These are phyloP conservation scores for Vitis hybrid DNA, from an alignment of 177 flowering plant genomes.

Conservation along the genomic window DNA sequence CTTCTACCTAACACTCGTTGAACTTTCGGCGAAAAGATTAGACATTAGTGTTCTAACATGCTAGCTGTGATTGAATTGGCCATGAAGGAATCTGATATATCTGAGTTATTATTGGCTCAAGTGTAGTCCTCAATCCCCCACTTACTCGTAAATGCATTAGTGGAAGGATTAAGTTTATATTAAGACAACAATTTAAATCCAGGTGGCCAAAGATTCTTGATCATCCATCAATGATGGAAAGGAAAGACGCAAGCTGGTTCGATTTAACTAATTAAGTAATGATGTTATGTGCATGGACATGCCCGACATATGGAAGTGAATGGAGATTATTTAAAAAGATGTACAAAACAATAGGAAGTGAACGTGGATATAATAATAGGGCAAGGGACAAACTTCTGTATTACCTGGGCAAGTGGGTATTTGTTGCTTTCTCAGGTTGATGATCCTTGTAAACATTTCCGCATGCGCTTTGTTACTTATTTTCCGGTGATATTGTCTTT, in stretches of 20 bases:
- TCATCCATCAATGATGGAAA: slow-evolving; percentile 2
- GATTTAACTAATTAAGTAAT: too few relatives aligned
- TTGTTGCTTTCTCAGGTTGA: neutral
- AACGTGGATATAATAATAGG: neutral
- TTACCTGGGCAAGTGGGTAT: neutral
- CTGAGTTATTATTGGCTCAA: too few relatives aligned
- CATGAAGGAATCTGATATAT: too few relatives aligned
- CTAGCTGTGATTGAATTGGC: neutral
- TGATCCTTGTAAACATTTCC: neutral
- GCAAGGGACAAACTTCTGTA: neutral
- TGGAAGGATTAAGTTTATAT: neutral
- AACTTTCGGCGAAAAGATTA: neutral
- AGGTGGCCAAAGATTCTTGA: slow-evolving; percentile 17
- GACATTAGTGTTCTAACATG: neutral
- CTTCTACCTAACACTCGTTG: too few relatives aligned
- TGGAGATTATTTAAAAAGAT: neutral
- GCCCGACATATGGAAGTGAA: neutral
- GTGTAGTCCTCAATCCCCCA: slow-evolving; percentile 1
- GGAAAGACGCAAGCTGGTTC: neutral
- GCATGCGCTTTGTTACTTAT: too few relatives aligned
- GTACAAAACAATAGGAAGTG: neutral
- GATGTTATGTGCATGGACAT: neutral
- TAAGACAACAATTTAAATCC: slow-evolving; percentile 13
- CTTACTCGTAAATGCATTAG: neutral
- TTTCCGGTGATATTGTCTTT: too few relatives aligned